Conservation (phyloP, 352 stramenopile genomes). For the Globisporangium nunn region DNA sequence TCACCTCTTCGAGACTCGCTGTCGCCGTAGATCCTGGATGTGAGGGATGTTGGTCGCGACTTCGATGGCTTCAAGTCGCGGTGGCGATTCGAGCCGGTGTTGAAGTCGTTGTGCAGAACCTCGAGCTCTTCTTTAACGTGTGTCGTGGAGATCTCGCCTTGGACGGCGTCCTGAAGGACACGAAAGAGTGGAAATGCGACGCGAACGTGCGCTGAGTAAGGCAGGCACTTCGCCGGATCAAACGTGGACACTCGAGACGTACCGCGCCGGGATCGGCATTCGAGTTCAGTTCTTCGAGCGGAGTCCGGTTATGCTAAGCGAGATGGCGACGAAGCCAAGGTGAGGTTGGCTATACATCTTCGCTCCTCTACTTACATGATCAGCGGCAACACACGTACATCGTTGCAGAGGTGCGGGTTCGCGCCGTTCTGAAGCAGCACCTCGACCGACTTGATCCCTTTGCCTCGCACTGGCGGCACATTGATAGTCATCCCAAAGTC, state of each 20-base stretch:
- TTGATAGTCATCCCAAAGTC: no score
- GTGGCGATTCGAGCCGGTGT: not conserved
- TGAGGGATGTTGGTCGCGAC: not conserved
- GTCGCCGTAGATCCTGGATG: not conserved
- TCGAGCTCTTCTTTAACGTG: constrained; percentile 15
- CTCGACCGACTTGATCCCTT: constrained; percentile 49
- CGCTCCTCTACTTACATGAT: not conserved
- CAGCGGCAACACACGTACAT: constrained; percentile 19
- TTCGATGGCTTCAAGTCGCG: constrained; percentile 1
- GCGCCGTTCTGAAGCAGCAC: constrained; percentile 55
- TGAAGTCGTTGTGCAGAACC: constrained; percentile 1
- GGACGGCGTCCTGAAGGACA: constrained; percentile 4
- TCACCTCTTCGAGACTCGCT: not conserved
- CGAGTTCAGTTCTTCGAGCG: constrained; percentile 51
- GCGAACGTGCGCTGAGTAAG: not conserved
- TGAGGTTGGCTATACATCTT: not conserved
- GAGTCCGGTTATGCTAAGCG: constrained; percentile 54
- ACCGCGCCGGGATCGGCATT: constrained; percentile 25
- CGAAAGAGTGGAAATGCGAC: not conserved
- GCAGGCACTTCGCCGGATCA: no score
- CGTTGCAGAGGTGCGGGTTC: constrained; percentile 50
- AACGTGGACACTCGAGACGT: not conserved
- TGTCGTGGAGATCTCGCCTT: constrained; percentile 9
- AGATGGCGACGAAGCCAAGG: no score
- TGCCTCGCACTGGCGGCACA: constrained; percentile 23